Conservation (phyloP, 1,284 basidiomycete genomes). For the Marasmius sp. region DNA sequence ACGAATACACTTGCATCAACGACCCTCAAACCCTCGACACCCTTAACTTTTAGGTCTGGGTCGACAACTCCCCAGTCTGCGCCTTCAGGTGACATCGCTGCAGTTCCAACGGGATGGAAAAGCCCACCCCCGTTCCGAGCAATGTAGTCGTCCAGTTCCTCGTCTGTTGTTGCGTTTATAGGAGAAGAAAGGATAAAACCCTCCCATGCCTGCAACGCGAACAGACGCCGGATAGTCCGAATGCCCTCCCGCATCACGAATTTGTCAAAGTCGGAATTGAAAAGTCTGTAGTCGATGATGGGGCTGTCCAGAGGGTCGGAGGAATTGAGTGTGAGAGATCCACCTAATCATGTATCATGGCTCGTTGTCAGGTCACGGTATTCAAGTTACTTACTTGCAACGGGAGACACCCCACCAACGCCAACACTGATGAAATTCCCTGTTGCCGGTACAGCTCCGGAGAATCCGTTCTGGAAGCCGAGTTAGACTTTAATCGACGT, state of each 20-base stretch:
- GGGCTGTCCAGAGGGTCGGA: slow-evolving; percentile 19
- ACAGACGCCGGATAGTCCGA: slow-evolving; percentile 14
- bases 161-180: slow-evolving; percentile 15
- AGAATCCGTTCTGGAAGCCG: not conserved
- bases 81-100: slow-evolving; percentile 21
- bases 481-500: not conserved
- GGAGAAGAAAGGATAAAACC: slow-evolving; percentile 16
- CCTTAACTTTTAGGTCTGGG: slow-evolving; percentile 25
- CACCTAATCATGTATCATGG: slow-evolving; percentile 12
- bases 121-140: slow-evolving; percentile 16
- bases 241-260: slow-evolving; percentile 20
- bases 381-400: slow-evolving; percentile 29
- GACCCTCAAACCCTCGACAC: slow-evolving; percentile 22
- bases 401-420: slow-evolving; percentile 27
- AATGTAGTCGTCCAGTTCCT: slow-evolving; percentile 20
- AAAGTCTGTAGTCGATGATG: slow-evolving; percentile 17
- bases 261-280: slow-evolving; percentile 16
- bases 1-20: slow-evolving; percentile 28
- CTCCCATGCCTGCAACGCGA: slow-evolving; percentile 17
- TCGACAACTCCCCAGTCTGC: slow-evolving; percentile 22
- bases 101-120: slow-evolving; percentile 25
- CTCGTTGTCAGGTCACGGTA: not conserved
- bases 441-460: slow-evolving; percentile 10
- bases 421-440: slow-evolving; percentile 26
- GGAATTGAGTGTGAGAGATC: slow-evolving; percentile 16